Conservation (phyloP, 352 stramenopile species). For the Pythium myriotylum region DNA sequence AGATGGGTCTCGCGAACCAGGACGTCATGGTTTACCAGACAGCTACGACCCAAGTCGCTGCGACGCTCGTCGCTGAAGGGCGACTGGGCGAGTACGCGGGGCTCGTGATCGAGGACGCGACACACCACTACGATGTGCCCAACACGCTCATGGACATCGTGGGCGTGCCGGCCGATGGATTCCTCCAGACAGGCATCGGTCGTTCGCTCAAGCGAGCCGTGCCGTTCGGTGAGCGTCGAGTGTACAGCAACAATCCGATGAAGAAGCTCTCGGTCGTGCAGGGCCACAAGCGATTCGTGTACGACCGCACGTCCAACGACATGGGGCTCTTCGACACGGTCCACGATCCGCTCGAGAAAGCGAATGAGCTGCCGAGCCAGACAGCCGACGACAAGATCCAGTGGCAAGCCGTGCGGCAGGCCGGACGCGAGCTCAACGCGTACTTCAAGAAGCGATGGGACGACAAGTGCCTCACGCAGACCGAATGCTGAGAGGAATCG, state of each 20-base stretch:
- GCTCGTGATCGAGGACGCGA: slow-evolving; percentile 19
- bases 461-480: slow-evolving; percentile 33
- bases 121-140: slow-evolving; percentile 25
- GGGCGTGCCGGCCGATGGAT: slow-evolving; percentile 21
- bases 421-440: slow-evolving; percentile 30
- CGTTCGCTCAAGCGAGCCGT: slow-evolving; percentile 45
- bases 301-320: slow-evolving; percentile 37
- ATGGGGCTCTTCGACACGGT: slow-evolving; percentile 43
- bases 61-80: slow-evolving; percentile 22
- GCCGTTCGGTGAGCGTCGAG: slow-evolving; percentile 34
- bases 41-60: slow-evolving; percentile 30
- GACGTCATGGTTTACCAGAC: slow-evolving; percentile 28
- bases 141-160: slow-evolving; percentile 31
- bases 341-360: slow-evolving; percentile 37
- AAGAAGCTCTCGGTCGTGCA: slow-evolving; percentile 42
- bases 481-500: slow-evolving; percentile 18
- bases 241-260: slow-evolving; percentile 60
- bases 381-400: slow-evolving; percentile 20
- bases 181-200: slow-evolving; percentile 26
- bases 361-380: slow-evolving; percentile 36
- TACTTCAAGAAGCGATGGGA: slow-evolving; percentile 56
- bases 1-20: slow-evolving; percentile 24
- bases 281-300: slow-evolving; percentile 40
- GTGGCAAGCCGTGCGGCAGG: slow-evolving; percentile 14
- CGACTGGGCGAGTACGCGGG: slow-evolving; percentile 19